Conservation (phyloP, 2,329 filamentous ascomycete species). For the Cadophora sp. region DNA sequence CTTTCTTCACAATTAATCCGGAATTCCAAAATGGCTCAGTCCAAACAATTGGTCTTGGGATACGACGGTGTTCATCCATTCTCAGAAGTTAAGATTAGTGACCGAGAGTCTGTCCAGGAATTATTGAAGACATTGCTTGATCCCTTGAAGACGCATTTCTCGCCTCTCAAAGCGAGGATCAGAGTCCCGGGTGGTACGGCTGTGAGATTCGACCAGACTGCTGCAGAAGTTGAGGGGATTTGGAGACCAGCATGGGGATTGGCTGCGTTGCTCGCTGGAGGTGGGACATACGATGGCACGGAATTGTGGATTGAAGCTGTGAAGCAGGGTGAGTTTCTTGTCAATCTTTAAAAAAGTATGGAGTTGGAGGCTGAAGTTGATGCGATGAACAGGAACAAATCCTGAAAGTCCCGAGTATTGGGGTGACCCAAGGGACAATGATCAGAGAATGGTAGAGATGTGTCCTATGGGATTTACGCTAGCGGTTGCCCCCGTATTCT, state of each 20-base stretch:
- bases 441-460: conserved; percentile 87
- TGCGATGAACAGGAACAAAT: conserved; percentile 66
- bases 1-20: neutral
- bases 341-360: neutral
- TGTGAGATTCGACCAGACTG: conserved; percentile 78
- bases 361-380: neutral
- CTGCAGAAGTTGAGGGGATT: conserved; percentile 71
- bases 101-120: conserved; percentile 63
- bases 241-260: conserved; percentile 75
- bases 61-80: conserved; percentile 63
- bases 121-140: conserved; percentile 70
- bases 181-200: conserved; percentile 73
- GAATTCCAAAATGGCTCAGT: neutral
- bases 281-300: conserved; percentile 67
- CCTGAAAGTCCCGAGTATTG: conserved; percentile 75
- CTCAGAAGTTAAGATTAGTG: conserved; percentile 55
- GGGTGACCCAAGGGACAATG: conserved; percentile 77
- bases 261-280: conserved; percentile 72
- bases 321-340: conserved; percentile 44
- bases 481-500: conserved; percentile 61
- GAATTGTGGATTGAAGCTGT: conserved; percentile 74
- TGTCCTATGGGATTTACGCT: conserved; percentile 79
- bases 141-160: conserved; percentile 75
- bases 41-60: conserved; percentile 49
- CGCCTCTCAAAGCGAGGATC: conserved; percentile 67